Evolutionary conservation across 1,139 yeast genomes (phyloP).

Genomic region (Hansenula sp.): DNA sequence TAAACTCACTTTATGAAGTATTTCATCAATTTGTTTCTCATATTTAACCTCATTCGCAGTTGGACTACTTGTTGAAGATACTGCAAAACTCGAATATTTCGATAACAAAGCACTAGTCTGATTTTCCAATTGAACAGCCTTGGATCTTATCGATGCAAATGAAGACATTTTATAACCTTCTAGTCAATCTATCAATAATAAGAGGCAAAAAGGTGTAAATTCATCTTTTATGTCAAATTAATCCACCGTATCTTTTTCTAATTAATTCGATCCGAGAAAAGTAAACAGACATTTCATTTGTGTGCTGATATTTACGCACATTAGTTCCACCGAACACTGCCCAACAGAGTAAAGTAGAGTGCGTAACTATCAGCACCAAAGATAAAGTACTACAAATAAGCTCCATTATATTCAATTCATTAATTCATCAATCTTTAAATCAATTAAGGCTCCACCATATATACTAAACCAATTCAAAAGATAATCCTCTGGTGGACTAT

Average conservation of each 20-base stretch:
- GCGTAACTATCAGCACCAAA: conserved; percentile 7
- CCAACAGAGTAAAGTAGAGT: too few species aligned
- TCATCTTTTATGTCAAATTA: not conserved
- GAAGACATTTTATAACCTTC: conserved; percentile 26
- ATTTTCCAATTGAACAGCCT: conserved; percentile 52
- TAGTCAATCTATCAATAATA: too few species aligned
- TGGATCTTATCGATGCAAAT: conserved; percentile 50
- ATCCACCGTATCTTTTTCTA: not conserved
- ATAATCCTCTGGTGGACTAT: conserved; percentile 2
- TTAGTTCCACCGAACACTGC: too few species aligned
- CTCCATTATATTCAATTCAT: too few species aligned
- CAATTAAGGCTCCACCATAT: conserved; percentile 8
- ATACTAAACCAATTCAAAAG: conserved; percentile 23
- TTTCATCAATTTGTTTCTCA: conserved; percentile 38
- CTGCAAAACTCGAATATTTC: conserved; percentile 50
- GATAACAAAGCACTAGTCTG: conserved; percentile 49
- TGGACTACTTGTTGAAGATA: conserved; percentile 43
- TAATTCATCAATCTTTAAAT: not conserved
- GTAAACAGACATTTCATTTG: too few species aligned
- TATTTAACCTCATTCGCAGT: conserved; percentile 43
- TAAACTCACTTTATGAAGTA: conserved; percentile 29
- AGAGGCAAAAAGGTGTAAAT: too few species aligned
- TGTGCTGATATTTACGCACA: not conserved
- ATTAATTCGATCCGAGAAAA: too few species aligned
- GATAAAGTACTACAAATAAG: not conserved